Evolutionary conservation across 2,329 filamentous ascomycete genomes (phyloP).

Genomic region (Colletotrichum somersetense): DNA sequence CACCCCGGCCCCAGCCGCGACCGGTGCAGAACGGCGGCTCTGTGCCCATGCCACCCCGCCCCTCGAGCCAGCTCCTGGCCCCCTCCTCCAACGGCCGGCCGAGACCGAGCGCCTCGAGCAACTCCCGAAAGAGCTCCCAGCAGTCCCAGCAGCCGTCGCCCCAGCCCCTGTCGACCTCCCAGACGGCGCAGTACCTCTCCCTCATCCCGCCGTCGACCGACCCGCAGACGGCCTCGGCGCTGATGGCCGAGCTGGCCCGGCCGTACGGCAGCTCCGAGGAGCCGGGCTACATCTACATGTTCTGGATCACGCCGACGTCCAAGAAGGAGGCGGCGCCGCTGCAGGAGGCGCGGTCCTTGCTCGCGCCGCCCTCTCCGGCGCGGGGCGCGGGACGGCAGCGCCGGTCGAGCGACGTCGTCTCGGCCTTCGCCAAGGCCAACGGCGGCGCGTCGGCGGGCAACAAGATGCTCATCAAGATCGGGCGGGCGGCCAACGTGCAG

Average conservation of each 20-base stretch:
- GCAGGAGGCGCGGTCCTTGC: conserved; percentile 71
- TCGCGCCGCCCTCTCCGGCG: conserved; percentile 62
- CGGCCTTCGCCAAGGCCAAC: conserved; percentile 59
- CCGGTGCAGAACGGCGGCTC: conserved; percentile 56
- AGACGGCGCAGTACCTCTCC: conserved; percentile 65
- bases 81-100: conserved; percentile 41
- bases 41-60: conserved; percentile 28
- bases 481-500: conserved; percentile 84
- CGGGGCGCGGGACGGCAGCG: conserved; percentile 54
- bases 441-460: conserved; percentile 54
- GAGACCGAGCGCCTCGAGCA: conserved; percentile 42
- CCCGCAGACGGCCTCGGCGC: conserved; percentile 75
- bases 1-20: conserved; percentile 60
- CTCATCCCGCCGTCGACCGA: conserved; percentile 78
- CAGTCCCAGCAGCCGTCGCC: conserved; percentile 45
- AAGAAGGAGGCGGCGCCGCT: conserved; percentile 66
- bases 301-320: conserved; percentile 86
- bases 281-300: conserved; percentile 97
- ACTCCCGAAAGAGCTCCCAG: conserved; percentile 48
- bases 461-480: conserved; percentile 78
- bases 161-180: conserved; percentile 49
- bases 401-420: conserved; percentile 67
- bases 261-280: conserved; percentile 77
- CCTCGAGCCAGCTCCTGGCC: conserved; percentile 40
- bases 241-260: conserved; percentile 83